phyloP scores from a whole-genome alignment of 139 green algal genomes.

The Volvox reticuliferus region DNA sequence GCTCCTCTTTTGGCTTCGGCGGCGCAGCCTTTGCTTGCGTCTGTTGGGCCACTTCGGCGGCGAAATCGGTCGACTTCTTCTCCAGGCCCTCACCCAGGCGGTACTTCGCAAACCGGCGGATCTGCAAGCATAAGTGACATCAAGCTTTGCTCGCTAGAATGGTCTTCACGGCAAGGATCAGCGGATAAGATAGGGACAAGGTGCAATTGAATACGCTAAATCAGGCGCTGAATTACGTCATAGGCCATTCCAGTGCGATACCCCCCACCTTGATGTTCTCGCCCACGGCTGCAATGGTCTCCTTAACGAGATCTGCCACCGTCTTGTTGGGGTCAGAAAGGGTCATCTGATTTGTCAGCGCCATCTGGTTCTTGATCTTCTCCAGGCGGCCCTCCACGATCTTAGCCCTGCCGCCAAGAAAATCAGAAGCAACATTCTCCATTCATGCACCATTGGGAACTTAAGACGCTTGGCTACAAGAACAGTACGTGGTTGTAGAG shows the following conservation, averaged over 20 bases:
- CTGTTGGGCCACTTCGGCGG: conserved; percentile 91
- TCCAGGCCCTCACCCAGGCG: conserved; percentile 91
- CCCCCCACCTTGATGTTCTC: conserved; percentile 87
- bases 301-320: conserved; percentile 91
- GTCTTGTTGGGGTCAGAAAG: conserved; percentile 92
- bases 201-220: too few relatives aligned
- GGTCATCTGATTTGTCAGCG: conserved; percentile 92
- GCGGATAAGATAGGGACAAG: too few relatives aligned
- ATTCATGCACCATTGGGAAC: too few relatives aligned
- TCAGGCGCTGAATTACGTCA: too few relatives aligned
- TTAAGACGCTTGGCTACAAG: too few relatives aligned
- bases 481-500: too few relatives aligned
- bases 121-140: conserved; percentile 34
- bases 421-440: not conserved
- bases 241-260: not conserved
- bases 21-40: conserved; percentile 76
- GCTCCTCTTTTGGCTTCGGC: conserved; percentile 60
- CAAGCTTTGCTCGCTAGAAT: too few relatives aligned
- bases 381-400: conserved; percentile 95
- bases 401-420: conserved; percentile 69
- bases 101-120: conserved; percentile 90
- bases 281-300: conserved; percentile 88
- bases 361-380: conserved; percentile 88
- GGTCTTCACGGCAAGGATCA: too few relatives aligned
- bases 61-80: conserved; percentile 89